Evolutionary conservation across 23 red algal species (phyloP).

Genomic region (Gracilariopsis chorda): DNA sequence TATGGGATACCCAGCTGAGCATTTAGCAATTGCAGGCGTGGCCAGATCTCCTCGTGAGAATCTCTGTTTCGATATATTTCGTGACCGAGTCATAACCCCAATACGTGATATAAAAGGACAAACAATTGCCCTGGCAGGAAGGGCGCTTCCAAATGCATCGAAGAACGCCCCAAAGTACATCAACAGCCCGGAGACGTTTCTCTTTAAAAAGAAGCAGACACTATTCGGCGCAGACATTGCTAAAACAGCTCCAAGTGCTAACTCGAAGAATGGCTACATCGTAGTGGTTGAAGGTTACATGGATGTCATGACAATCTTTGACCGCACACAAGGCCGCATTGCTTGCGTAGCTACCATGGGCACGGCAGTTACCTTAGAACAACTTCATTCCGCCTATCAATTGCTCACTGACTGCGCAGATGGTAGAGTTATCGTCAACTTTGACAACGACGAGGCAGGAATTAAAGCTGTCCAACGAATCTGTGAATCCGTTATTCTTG

Average conservation of each 20-base stretch:
- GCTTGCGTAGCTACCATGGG: slow-evolving; percentile 82
- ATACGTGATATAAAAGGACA: slow-evolving; percentile 71
- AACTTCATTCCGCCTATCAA: slow-evolving; percentile 39
- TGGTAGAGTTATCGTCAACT: slow-evolving; percentile 70
- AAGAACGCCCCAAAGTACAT: slow-evolving; percentile 44
- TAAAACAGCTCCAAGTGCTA: neutral
- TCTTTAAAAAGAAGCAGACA: slow-evolving; percentile 69
- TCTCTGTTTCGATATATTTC: slow-evolving; percentile 73
- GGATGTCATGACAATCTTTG: slow-evolving; percentile 84
- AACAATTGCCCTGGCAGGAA: slow-evolving; percentile 67
- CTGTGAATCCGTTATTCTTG: slow-evolving; percentile 56
- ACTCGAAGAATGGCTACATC: slow-evolving; percentile 15
- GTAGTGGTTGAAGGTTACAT: slow-evolving; percentile 94
- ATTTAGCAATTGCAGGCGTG: slow-evolving; percentile 50
- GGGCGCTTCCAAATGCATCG: slow-evolving; percentile 22
- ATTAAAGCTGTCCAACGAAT: slow-evolving; percentile 47
- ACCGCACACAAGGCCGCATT: slow-evolving; percentile 45
- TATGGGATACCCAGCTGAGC: slow-evolving; percentile 44
- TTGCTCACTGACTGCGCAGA: slow-evolving; percentile 28
- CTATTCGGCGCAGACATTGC: slow-evolving; percentile 51
- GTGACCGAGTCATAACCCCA: slow-evolving; percentile 78
- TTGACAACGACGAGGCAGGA: slow-evolving; percentile 79
- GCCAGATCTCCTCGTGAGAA: slow-evolving; percentile 6
- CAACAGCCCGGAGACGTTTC: slow-evolving; percentile 66
- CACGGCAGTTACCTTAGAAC: slow-evolving; percentile 58